phyloP scores from a whole-genome alignment of 495 filamentous ascomycete species.

The Trichoderma virens region DNA sequence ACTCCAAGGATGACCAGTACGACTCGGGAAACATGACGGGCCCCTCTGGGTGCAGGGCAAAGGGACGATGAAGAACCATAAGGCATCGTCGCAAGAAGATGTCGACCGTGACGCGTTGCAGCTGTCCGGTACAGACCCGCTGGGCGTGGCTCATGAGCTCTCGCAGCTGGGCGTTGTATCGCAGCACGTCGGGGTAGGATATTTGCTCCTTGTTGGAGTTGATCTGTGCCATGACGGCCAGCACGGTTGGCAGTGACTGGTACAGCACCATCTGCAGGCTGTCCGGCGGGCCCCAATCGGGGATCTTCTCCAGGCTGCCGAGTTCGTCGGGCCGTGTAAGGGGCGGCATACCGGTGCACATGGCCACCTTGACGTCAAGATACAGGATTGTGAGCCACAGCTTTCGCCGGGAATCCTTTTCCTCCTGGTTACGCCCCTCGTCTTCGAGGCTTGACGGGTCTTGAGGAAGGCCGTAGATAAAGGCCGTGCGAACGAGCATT shows the following conservation, averaged over 20 bases:
- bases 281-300: conserved; percentile 22
- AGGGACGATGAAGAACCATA: conserved; percentile 40
- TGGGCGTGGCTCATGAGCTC: conserved; percentile 13
- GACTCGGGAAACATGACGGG: conserved; percentile 13
- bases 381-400: conserved; percentile 41
- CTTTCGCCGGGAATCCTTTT: conserved; percentile 22
- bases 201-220: conserved; percentile 37
- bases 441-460: not conserved
- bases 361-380: conserved; percentile 34
- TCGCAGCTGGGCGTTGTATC: conserved; percentile 31
- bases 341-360: conserved; percentile 32
- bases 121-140: conserved; percentile 11
- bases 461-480: conserved; percentile 20
- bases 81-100: conserved; percentile 40
- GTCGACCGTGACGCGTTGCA: conserved; percentile 21
- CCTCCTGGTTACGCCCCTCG: conserved; percentile 4
- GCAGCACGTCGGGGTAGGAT: conserved; percentile 41
- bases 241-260: conserved; percentile 33
- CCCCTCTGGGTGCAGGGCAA: conserved; percentile 21
- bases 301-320: conserved; percentile 14
- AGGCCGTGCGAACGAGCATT: conserved; percentile 39
- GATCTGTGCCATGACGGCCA: conserved; percentile 34
- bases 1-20: conserved; percentile 14
- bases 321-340: conserved; percentile 38
- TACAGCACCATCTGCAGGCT: conserved; percentile 37